Percentiles rank a stretch among this genome's conserved stretches.
These are phyloP conservation scores for Acacia pycnantha DNA, from an alignment of 331 rosid genomes.

Conservation along the genomic window DNA sequence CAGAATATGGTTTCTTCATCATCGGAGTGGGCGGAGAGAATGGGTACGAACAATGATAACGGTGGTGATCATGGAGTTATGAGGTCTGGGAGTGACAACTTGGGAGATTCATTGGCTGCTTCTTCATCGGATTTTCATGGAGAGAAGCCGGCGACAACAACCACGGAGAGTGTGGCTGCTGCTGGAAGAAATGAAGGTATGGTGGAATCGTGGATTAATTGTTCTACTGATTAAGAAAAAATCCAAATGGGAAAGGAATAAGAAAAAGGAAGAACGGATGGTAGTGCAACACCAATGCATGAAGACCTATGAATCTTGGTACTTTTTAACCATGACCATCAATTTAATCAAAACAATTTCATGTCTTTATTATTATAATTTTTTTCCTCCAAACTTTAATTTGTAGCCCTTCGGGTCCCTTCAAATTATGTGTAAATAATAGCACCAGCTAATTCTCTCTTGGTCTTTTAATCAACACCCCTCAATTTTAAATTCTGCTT, in stretches of 20 bases:
- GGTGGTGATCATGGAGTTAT: constrained; percentile 35
- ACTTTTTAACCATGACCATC: constrained; percentile 53
- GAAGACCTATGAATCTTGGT: constrained; percentile 37
- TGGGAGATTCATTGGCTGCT: constrained; percentile 32
- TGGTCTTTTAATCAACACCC: neutral
- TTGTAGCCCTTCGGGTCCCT: constrained; percentile 4
- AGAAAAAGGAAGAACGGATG: constrained; percentile 23
- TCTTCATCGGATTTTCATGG: constrained; percentile 51
- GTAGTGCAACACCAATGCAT: constrained; percentile 37
- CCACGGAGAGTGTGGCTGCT: too few species aligned
- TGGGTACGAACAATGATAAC: constrained; percentile 8
- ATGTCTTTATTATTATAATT: constrained; percentile 19
- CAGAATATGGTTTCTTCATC: constrained; percentile 39
- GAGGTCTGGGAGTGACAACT: constrained; percentile 39
- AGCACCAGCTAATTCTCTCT: constrained; percentile 32
- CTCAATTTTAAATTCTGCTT: constrained; percentile 24
- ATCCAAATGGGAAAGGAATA: neutral
- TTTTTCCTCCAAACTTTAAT: neutral
- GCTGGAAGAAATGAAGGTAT: constrained; percentile 72
- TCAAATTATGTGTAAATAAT: constrained; percentile 63
- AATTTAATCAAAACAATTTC: constrained; percentile 37
- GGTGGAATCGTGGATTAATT: constrained; percentile 92
- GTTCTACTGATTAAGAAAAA: constrained; percentile 62
- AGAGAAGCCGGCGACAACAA: constrained; percentile 36
- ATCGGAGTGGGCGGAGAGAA: constrained; percentile 46